Evolutionary conservation across 2,329 filamentous ascomycete species (phyloP), one percentile per base, ranked within the genome.

Genomic region (Cladosporium velox): DNA sequence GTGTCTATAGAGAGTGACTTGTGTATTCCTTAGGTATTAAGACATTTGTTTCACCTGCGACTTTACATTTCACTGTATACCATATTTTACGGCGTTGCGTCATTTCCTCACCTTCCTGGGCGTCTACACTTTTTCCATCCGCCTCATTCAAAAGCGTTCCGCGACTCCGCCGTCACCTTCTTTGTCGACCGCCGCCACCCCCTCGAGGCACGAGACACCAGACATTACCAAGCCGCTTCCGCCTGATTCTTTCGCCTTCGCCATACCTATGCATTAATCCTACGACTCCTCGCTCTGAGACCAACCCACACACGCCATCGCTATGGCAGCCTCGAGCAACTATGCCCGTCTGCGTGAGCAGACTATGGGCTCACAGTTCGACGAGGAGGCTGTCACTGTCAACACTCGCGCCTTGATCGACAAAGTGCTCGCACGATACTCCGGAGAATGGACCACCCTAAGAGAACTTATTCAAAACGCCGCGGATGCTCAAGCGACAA

Each of bases 391-490:
- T 51, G 95, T 99, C 65, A 99, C 95, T 0, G 95, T 99, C 75
- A 97, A 99, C 76, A 99, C 95, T 59, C 87, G 96, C 75, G 95
- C 95, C 52, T 80, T 99, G 72, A 99, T 99, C 76, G 96, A 98
- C 81, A 99, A 99, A 79, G 94, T 99, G 12, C 86, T 99, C 59
- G 95, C 95, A 11, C 86, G 95, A 75, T 99, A 99, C 77, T 97
- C 93, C 2, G 94, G 95, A 73, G 96, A 99, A 82, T 97, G 94
- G 90, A 88, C 86, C 14, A 88, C 87, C 14, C 81, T 99, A 21
- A 88, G 95, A 83, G 95, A 99, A 78, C 88, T 99, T 68, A 93
- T 99, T 54, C 95, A 99, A 76, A 99, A 99, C 77, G 95, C 95
- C n/a, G 94, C 95, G 69, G 95, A 99, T 81, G 95, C 95, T 26